Evolutionary conservation across 169 alveolate species (phyloP), one percentile per base, ranked within the genome.

Genomic region (Cryptosporidium andersoni): DNA sequence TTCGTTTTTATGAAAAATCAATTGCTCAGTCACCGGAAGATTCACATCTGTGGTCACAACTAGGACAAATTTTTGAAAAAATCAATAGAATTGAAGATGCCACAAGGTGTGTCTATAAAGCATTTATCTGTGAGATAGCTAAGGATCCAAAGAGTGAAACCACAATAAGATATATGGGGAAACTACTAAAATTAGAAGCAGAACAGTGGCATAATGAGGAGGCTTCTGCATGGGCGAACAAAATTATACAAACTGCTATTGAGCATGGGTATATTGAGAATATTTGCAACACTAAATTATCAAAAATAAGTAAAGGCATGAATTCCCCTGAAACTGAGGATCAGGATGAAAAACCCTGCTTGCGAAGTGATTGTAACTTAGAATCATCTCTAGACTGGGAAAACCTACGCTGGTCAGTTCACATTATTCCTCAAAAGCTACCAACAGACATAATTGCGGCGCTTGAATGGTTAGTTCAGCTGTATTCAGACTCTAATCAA

Each of bases 141-240:
- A 74, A 74, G n/a, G 14, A 62, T 9, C 16, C 49, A 34, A 74
- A 55, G 5, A 53, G 85, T 12, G 81, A 66, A 14, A 1, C 85
- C 16, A 68, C 55, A 43, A 74, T 74, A 45, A 74, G 60, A 48
- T 74, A 74, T 16, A 74, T 74, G 85, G 85, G 85, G 5, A 74
- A 74, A 43, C 45, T 74, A 14, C 49, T 74, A 11, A 56, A 74
- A 36, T 51, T 74, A 36, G 85, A 74, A 49, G 25, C 85, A 5
- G 85, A 74, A 37, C 85, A 74, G 16, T 74, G 85, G 85, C 55
- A 74, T 51, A 62, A 58, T 34, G 40, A 66, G 25, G 85, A 68
- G 12, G 43, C 85, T 16, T 34, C 60, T 6, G 55, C 55, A 39
- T 74, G 85, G 85, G 85, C 85, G 16, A 74, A 64, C 6, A 74